These are phyloP conservation scores for Ormosia emarginata DNA, from an alignment of 306 rosid genomes.

Conservation along the genomic window DNA sequence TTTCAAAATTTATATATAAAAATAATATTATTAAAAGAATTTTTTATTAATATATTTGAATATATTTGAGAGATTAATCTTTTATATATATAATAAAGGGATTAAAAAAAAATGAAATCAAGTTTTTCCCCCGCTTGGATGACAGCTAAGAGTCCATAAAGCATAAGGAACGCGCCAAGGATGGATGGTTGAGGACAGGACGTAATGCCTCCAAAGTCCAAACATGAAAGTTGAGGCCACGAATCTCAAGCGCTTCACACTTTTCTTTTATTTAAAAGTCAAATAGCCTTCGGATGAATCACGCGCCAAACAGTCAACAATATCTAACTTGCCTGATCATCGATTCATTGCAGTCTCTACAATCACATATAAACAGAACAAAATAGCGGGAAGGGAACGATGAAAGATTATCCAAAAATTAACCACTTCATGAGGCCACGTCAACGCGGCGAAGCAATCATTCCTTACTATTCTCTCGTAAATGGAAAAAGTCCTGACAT, in stretches of 20 bases:
- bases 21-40: no score
- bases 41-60: rapidly evolving
- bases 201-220: neutral
- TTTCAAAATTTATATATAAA: no score
- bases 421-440: conserved; percentile 31
- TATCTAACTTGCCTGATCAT: conserved; percentile 16
- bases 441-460: conserved; percentile 48
- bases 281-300: neutral
- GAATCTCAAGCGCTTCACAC: conserved; percentile 10
- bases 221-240: conserved; percentile 25
- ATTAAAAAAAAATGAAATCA: neutral
- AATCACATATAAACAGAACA: neutral
- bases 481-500: no score
- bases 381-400: neutral
- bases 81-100: no score
- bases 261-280: neutral
- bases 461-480: neutral
- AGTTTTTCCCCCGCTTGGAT: neutral
- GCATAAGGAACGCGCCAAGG: conserved; percentile 1
- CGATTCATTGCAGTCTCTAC: neutral
- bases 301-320: conserved; percentile 17
- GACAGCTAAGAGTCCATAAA: conserved; percentile 23
- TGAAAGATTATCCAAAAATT: neutral
- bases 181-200: neutral
- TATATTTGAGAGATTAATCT: no score